Base-by-base conservation (phyloP, 441 rosid genomes). In the Metrosideros polymorpha region DNA sequence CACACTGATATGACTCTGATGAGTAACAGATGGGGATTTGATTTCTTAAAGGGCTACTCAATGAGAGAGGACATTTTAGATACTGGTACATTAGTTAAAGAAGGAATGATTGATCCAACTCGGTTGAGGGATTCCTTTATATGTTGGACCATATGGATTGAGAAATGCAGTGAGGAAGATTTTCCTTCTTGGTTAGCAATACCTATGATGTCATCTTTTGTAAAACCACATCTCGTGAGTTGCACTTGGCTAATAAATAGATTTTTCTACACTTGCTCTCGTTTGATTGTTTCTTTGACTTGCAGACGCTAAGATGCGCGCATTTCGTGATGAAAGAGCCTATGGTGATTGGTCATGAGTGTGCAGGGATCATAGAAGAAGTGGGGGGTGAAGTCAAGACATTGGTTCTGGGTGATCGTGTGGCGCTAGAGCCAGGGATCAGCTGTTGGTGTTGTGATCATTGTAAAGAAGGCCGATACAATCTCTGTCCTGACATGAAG, bases 321-420 rank as follows among this genome's bases (percentile, higher is more conserved):
- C 90, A 92, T 91, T 98, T 94, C 85, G 88, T 94, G 22, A 98
- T 96, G 91, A 92, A 96, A 92, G 95, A 96, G 89, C 98, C 99
- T 0, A 95, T 96, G 98, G 98, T 96, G 75, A 95, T 95, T 12
- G 98, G 99, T 55, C 99, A 95, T 87, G 99, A 98, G 88, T 94
- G 98, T 87, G 98, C 98, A 87, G 99, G 99, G 86, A 88, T 96
- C 89, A 86, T 98, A 79, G 98, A 94, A 86, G 94, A 94, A 88
- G 93, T 95, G 19, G 99, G 99, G 79, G 91, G 90, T 83, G 94
- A 92, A 90, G 98, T 95, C 49, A 94, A 90, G 49, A 88, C 89
- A 84, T 89, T 95, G 53, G 95, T 89, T 27, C 89, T 91, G 0
- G 98, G 98, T 86, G 99, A 98, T 85, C 91, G 93, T 35, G 98